A percentile compares a stretch with the other conserved stretches of the same genome.
These are phyloP conservation scores for Angophora floribunda DNA, from an alignment of 345 rosid species.

Conservation along the genomic window DNA sequence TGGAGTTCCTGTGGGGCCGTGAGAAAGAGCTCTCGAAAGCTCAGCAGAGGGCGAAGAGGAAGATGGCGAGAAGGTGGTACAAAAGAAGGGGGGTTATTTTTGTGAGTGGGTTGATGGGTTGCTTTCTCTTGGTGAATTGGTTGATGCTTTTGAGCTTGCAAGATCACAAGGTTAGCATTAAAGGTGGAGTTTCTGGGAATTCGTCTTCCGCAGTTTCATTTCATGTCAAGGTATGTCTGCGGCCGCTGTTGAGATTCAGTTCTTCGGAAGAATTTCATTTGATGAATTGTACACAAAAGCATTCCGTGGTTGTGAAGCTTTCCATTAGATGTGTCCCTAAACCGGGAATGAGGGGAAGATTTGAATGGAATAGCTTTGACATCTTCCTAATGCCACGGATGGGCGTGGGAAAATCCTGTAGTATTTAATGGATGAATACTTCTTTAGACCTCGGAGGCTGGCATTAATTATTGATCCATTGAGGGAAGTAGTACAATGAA, in stretches of 20 bases:
- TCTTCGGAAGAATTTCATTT: background rate
- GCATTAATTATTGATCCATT: background rate
- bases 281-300: background rate
- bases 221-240: slow-evolving; percentile 29
- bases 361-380: background rate
- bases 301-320: background rate
- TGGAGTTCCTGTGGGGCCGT: background rate
- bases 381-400: background rate
- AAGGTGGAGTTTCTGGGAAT: slow-evolving; percentile 15
- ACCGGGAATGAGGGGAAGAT: background rate
- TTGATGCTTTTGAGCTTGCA: slow-evolving; percentile 64
- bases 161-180: slow-evolving; percentile 25
- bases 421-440: background rate
- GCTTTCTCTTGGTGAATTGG: slow-evolving; percentile 70
- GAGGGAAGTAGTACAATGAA: background rate
- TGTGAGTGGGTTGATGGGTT: slow-evolving; percentile 38
- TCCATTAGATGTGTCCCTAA: background rate
- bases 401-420: background rate
- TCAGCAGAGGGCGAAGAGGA: slow-evolving; percentile 24
- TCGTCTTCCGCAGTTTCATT: slow-evolving; percentile 22
- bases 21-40: background rate
- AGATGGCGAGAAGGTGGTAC: slow-evolving; percentile 36
- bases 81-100: slow-evolving; percentile 27
- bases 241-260: background rate
- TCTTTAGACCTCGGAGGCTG: background rate